Base-by-base conservation (phyloP, 768 basidiomycete species). In the Psilocybe tampanensis region DNA sequence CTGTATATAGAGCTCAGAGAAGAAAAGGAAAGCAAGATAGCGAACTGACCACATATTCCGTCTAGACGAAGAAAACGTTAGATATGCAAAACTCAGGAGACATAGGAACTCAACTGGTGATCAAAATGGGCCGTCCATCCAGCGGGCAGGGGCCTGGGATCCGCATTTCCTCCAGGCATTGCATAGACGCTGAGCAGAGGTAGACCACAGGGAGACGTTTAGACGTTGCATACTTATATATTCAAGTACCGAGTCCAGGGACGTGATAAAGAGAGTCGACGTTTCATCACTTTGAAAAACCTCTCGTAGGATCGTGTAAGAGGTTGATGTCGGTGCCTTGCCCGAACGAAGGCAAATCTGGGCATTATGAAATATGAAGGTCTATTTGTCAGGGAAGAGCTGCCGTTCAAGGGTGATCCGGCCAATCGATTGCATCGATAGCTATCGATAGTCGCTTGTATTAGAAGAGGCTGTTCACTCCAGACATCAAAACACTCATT, bases 61-160 rank as follows among this genome's bases (percentile, higher is more conserved):
- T 34, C 52, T 54, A 34, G 18, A 24, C 5, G 22, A 13, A 32
- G 41, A 24, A 42, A 8, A 39, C n/a, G 8, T 24, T 42, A 3
- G 21, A 43, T 3, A 29, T 24, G 18, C 9, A 52, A 45, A 29
- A 22, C 6, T 9, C 43, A n/a, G 12, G 41, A 33, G 26, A 21
- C 2, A 21, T n/a, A 19, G 41, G 51, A 22, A 34, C 58, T 59
- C 44, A 29, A 64, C 64, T 58, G 54, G 17, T 55, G 42, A 52
- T 64, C 60, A 47, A 55, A 64, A 13, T 60, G 53, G 44, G 52
- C 33, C 13, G 47, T 53, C 64, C 64, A 64, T 2, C 64, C 64
- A 9, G 55, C 22, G 12, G 60, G 64, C 3, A 65, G 49, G 24
- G 57, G 52, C n/a, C 61, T 55, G 18, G 41, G 47, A 51, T 65